Conservation (phyloP, 805 yeast genomes). For the Cyberlindnera euphorbiae region DNA sequence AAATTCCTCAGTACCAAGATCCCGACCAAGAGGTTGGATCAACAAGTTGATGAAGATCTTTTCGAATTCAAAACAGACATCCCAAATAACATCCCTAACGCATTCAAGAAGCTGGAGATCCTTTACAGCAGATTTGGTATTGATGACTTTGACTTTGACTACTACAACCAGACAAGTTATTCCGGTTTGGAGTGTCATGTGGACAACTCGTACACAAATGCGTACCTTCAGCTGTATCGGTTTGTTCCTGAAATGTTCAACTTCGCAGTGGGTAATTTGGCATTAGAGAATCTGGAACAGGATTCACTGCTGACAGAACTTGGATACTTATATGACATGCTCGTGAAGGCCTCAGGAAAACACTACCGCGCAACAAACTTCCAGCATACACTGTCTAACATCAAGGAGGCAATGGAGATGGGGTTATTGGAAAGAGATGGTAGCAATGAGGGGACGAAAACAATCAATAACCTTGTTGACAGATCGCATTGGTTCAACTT, state of each 20-base stretch:
- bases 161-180: slow-evolving; percentile 66
- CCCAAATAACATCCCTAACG: slow-evolving; percentile 56
- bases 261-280: slow-evolving; percentile 50
- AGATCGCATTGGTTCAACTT: slow-evolving; percentile 49
- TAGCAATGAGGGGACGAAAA: slow-evolving; percentile 1
- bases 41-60: slow-evolving; percentile 20
- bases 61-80: slow-evolving; percentile 29
- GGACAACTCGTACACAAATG: slow-evolving; percentile 72
- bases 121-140: slow-evolving; percentile 88
- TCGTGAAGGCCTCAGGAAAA: slow-evolving; percentile 70
- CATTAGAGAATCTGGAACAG: slow-evolving; percentile 43
- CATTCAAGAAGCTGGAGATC: slow-evolving; percentile 70
- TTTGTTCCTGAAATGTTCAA: slow-evolving; percentile 73
- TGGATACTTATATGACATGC: slow-evolving; percentile 90
- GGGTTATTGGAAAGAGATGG: slow-evolving; percentile 49
- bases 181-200: slow-evolving; percentile 90
- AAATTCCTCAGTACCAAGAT: slow-evolving; percentile 60
- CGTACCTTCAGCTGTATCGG: slow-evolving; percentile 74
- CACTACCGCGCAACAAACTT: slow-evolving; percentile 84
- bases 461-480: slow-evolving; percentile 18
- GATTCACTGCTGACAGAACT: slow-evolving; percentile 67
- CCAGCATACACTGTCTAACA: slow-evolving; percentile 44
- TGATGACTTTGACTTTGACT: slow-evolving; percentile 86
- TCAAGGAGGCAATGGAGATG: slow-evolving; percentile 45
- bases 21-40: slow-evolving; percentile 32